Conservation (phyloP, 129 eudicot species). For the Tagetes patula region DNA sequence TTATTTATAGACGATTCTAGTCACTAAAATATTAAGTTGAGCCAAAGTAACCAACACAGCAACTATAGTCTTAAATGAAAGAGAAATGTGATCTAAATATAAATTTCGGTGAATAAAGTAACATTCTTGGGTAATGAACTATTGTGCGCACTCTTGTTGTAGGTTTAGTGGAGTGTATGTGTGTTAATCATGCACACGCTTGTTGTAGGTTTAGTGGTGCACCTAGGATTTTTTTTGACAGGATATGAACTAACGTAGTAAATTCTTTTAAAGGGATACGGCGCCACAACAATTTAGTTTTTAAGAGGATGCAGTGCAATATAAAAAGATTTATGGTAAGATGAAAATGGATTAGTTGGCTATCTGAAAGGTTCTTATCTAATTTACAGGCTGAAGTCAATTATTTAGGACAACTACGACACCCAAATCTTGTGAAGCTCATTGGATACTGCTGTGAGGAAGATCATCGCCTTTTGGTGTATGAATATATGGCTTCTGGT, state of each 20-base stretch:
- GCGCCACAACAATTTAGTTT: background rate
- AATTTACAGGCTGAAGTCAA: conserved; percentile 87
- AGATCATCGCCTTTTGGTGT: conserved; percentile 90
- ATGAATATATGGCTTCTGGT: conserved; percentile 97
- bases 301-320: background rate
- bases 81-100: too few species aligned
- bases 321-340: background rate
- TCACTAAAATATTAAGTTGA: too few species aligned
- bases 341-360: background rate
- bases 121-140: too few species aligned
- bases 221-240: too few species aligned
- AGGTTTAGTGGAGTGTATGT: background rate
- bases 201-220: too few species aligned
- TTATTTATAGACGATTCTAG: too few species aligned
- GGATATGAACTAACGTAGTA: background rate
- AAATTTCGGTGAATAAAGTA: too few species aligned
- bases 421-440: conserved; percentile 91
- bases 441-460: conserved; percentile 97
- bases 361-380: conserved; percentile 17
- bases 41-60: too few species aligned
- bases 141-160: background rate
- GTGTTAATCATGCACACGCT: too few species aligned
- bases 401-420: conserved; percentile 90
- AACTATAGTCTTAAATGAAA: too few species aligned
- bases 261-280: background rate